Conservation (phyloP, 179 eudicot species). For the Camellia oleifera region DNA sequence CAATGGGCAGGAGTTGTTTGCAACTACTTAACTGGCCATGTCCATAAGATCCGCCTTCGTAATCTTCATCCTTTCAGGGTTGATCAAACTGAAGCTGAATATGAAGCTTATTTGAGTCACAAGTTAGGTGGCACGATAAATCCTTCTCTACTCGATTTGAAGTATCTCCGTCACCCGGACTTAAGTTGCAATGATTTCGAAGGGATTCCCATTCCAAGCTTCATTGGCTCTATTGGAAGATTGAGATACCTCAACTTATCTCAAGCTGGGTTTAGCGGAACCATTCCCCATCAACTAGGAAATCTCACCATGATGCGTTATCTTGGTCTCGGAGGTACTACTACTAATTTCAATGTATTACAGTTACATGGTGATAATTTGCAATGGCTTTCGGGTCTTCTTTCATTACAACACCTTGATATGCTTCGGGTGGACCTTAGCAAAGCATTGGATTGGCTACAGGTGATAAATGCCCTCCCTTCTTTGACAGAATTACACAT, state of each 20-base stretch:
- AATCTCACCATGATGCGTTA: too few relatives aligned
- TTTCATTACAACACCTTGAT: constrained; percentile 9
- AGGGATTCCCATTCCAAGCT: constrained; percentile 11
- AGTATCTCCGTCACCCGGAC: constrained; percentile 2
- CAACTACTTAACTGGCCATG: not conserved
- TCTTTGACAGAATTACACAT: constrained; percentile 9
- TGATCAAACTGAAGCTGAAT: not conserved
- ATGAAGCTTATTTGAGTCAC: not conserved
- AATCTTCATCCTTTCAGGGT: not conserved
- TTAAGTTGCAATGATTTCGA: constrained; percentile 6
- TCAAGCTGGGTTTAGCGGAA: too few relatives aligned
- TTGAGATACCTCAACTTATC: too few relatives aligned
- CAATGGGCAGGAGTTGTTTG: not conserved
- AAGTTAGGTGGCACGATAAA: not conserved
- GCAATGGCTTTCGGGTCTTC: constrained; percentile 24
- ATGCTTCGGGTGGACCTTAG: constrained; percentile 5
- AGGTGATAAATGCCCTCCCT: constrained; percentile 17
- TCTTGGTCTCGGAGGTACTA: not conserved
- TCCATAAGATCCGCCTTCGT: not conserved
- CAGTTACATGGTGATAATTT: constrained; percentile 3
- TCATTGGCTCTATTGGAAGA: constrained; percentile 9
- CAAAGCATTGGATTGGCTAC: constrained; percentile 4
- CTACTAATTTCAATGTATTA: too few relatives aligned
- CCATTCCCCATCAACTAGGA: too few relatives aligned
- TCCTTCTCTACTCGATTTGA: not conserved